Percentiles rank a stretch among this genome's conserved stretches.
Conservation (phyloP, 768 basidiomycete species). For the Russula brevipes region DNA sequence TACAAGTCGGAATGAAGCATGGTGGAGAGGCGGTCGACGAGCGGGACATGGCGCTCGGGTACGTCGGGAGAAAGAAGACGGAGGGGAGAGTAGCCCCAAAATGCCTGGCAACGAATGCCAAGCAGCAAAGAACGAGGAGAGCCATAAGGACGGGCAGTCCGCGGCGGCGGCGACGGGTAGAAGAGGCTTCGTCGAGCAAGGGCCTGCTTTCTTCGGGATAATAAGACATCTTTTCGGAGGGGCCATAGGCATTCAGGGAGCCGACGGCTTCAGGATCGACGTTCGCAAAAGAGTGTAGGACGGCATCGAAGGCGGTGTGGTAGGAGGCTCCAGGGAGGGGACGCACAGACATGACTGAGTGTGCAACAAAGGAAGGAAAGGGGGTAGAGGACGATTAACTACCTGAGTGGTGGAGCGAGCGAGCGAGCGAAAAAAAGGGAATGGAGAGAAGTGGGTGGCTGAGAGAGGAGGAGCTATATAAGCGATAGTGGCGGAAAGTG, state of each 20-base stretch:
- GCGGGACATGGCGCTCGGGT: neutral
- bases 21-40: neutral
- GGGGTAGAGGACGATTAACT: neutral
- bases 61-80: neutral
- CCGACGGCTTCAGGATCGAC: slow-evolving; percentile 6
- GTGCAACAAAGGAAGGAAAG: neutral
- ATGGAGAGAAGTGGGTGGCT: no score
- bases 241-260: neutral
- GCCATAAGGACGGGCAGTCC: neutral
- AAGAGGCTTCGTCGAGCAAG: neutral
- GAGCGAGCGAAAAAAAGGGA: neutral
- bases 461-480: no score
- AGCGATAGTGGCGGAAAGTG: no score
- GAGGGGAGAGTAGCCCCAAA: neutral
- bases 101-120: slow-evolving; percentile 11
- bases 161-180: neutral
- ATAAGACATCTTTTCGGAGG: neutral
- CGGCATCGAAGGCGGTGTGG: slow-evolving; percentile 3
- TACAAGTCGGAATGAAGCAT: neutral
- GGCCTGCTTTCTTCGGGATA: neutral
- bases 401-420: no score
- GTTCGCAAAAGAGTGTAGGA: neutral
- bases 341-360: neutral
- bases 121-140: neutral
- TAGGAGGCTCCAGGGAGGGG: slow-evolving; percentile 17